Conservation (phyloP, 1,284 basidiomycete genomes). For the Flammula alnicola region DNA sequence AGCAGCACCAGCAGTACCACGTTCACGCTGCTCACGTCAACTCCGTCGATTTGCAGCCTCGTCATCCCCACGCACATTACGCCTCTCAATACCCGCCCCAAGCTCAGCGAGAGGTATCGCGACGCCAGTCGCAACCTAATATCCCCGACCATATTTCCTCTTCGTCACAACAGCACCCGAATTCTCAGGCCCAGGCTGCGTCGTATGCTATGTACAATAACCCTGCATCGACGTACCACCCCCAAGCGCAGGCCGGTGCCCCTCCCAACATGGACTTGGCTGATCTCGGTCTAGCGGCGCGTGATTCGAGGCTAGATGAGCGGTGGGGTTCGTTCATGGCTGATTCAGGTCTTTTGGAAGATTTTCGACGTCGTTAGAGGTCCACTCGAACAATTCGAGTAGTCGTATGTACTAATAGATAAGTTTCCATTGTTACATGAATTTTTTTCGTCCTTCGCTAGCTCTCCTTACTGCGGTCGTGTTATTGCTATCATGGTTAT, state of each 20-base stretch:
- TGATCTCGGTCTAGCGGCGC: conserved; percentile 54
- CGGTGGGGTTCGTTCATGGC: conserved; percentile 65
- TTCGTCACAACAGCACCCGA: not conserved
- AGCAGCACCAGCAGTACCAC: conserved; percentile 12
- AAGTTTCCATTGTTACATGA: too few species aligned
- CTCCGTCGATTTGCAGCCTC: conserved; percentile 10
- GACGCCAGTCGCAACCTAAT: conserved; percentile 4
- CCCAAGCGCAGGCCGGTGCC: conserved; percentile 8
- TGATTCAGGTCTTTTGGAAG: conserved; percentile 52
- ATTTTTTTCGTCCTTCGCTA: too few species aligned
- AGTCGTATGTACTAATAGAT: too few species aligned
- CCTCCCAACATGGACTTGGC: conserved; percentile 45
- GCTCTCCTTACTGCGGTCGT: too few species aligned
- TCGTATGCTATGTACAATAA: conserved; percentile 9
- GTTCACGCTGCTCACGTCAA: conserved; percentile 7
- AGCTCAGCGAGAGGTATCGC: not conserved
- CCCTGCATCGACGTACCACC: not conserved
- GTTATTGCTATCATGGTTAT: too few species aligned
- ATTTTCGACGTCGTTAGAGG: conserved; percentile 17
- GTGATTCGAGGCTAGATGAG: conserved; percentile 58
- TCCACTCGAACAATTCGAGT: too few species aligned
- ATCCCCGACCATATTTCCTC: conserved; percentile 7
- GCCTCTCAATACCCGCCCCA: conserved; percentile 17
- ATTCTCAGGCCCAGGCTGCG: not conserved
- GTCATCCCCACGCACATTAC: conserved; percentile 14